Conservation (phyloP, 495 filamentous ascomycete genomes). For the Aspergillus haitiensis region DNA sequence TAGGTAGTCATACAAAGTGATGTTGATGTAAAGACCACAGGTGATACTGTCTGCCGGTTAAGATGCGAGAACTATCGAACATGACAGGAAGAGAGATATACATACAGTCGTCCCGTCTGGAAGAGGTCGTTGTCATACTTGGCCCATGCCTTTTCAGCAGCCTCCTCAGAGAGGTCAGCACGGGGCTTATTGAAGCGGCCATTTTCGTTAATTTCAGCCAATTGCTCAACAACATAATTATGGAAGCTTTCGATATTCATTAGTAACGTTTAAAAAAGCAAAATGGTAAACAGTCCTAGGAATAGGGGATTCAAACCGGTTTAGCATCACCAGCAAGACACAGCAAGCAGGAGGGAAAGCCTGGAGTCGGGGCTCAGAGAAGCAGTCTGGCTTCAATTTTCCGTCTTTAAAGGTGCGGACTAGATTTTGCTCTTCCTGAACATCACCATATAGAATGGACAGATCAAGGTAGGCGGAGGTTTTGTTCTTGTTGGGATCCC, state of each 20-base stretch:
- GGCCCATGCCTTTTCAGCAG: constrained; percentile 58
- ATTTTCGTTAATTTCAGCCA: constrained; percentile 69
- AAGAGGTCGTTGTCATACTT: constrained; percentile 84
- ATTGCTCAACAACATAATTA: constrained; percentile 72
- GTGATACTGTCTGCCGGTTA: constrained; percentile 51
- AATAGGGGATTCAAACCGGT: constrained; percentile 29
- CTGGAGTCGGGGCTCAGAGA: constrained; percentile 56
- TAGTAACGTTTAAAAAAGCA: background rate
- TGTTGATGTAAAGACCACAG: constrained; percentile 82
- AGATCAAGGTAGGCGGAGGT: constrained; percentile 62
- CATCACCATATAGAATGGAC: constrained; percentile 58
- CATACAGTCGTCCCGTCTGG: constrained; percentile 69
- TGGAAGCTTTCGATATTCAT: constrained; percentile 56
- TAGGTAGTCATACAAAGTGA: constrained; percentile 79
- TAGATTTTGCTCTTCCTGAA: constrained; percentile 55
- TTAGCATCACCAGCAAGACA: constrained; percentile 58
- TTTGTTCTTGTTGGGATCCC: constrained; percentile 52
- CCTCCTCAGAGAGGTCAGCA: constrained; percentile 46
- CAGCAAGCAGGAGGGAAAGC: constrained; percentile 58
- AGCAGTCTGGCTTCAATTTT: constrained; percentile 58
- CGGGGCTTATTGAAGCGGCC: constrained; percentile 65
- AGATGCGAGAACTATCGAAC: constrained; percentile 14
- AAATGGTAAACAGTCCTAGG: background rate
- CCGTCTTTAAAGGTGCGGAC: constrained; percentile 58
- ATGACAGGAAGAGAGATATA: background rate